These are phyloP conservation scores for Cryptosporidium baileyi DNA, from an alignment of 169 alveolate genomes.

Conservation along the genomic window DNA sequence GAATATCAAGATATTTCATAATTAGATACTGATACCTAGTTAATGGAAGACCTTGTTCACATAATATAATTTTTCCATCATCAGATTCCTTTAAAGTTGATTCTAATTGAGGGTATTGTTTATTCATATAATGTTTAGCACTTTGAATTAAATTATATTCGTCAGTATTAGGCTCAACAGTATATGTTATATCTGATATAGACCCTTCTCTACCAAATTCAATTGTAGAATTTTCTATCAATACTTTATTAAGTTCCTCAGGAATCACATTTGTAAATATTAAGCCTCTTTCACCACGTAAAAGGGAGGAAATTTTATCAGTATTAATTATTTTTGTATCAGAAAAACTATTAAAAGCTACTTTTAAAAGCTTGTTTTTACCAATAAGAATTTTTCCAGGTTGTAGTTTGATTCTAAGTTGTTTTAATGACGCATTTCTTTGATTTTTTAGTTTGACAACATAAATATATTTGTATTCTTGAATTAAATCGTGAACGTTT, in stretches of 20 bases:
- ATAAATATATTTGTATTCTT: conserved; percentile 67
- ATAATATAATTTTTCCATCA: neutral
- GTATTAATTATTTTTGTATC: conserved; percentile 75
- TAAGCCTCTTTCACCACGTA: conserved; percentile 44
- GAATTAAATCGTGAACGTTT: conserved; percentile 31
- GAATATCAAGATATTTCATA: conserved; percentile 14
- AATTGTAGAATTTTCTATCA: conserved; percentile 17
- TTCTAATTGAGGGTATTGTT: conserved; percentile 20
- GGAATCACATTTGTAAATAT: conserved; percentile 54
- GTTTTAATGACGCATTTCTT: conserved; percentile 76
- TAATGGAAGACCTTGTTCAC: conserved; percentile 24
- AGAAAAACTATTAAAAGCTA: conserved; percentile 77
- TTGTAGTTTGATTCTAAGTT: conserved; percentile 69
- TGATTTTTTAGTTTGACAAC: conserved; percentile 75
- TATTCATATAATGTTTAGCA: conserved; percentile 45
- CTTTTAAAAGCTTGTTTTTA: conserved; percentile 78
- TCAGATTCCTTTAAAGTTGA: too few relatives aligned
- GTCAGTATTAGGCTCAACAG: conserved; percentile 19
- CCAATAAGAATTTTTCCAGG: conserved; percentile 76
- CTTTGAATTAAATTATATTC: neutral
- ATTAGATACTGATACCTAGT: conserved; percentile 24
- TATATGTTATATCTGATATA: conserved; percentile 18
- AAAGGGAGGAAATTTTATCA: conserved; percentile 68
- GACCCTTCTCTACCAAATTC: conserved; percentile 64
- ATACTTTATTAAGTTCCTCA: neutral